phyloP scores from a whole-genome alignment of 495 filamentous ascomycete genomes.

The Penicillium cosmopolitanum region DNA sequence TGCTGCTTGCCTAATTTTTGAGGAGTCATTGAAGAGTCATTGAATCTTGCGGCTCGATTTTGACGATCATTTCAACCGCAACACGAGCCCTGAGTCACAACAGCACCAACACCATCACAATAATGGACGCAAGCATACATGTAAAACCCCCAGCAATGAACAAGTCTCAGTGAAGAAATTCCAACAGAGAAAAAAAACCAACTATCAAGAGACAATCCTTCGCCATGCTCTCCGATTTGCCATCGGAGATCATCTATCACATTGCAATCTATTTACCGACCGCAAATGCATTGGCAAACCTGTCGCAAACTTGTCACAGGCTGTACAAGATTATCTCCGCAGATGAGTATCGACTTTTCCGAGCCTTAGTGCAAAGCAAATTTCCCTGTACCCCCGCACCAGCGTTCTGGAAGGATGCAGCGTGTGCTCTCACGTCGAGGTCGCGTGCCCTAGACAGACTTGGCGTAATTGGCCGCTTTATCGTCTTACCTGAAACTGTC shows the following conservation, averaged over 20 bases:
- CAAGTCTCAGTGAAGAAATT: not conserved
- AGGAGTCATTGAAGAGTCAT: not conserved
- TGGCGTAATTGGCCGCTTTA: conserved; percentile 57
- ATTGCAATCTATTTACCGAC: conserved; percentile 58
- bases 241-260: conserved; percentile 63
- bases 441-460: conserved; percentile 63
- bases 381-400: conserved; percentile 52
- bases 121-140: not conserved
- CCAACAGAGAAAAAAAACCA: not conserved
- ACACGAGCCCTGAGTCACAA: conserved; percentile 7
- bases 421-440: conserved; percentile 59
- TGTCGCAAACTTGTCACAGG: conserved; percentile 55
- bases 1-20: not conserved
- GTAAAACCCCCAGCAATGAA: conserved; percentile 6
- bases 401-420: conserved; percentile 54
- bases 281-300: conserved; percentile 46
- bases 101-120: not conserved
- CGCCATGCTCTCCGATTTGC: conserved; percentile 55
- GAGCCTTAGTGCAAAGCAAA: conserved; percentile 52
- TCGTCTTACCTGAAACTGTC: conserved; percentile 46
- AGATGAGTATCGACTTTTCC: conserved; percentile 60
- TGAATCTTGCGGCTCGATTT: not conserved
- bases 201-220: not conserved
- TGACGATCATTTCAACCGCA: not conserved
- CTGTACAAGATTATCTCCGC: conserved; percentile 53